phyloP scores from a whole-genome alignment of 2,329 filamentous ascomycete genomes.

The Pestalotiopsis sp. region DNA sequence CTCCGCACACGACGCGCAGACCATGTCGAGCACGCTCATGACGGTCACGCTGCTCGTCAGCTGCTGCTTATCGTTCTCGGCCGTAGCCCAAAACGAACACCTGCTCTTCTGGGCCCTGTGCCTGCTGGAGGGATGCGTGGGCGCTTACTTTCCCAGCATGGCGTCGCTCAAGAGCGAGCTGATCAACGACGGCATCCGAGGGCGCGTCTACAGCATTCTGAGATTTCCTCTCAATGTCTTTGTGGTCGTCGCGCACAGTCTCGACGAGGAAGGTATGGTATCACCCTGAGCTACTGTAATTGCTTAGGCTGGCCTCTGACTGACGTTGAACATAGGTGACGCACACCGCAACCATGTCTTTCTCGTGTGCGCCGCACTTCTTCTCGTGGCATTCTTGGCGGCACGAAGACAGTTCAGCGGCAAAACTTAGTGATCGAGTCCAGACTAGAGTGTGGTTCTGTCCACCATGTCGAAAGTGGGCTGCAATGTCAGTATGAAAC shows the following conservation, averaged over 20 bases:
- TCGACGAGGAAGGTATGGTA: constrained; percentile 44
- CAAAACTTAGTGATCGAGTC: neutral
- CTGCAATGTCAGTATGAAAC: neutral
- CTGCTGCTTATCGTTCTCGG: constrained; percentile 37
- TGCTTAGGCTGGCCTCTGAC: neutral
- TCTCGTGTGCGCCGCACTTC: constrained; percentile 12
- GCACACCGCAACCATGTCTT: constrained; percentile 17
- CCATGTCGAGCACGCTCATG: constrained; percentile 32
- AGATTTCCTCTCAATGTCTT: constrained; percentile 51
- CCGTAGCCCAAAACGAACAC: constrained; percentile 38
- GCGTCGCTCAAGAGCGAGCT: constrained; percentile 50
- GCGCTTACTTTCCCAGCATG: constrained; percentile 58
- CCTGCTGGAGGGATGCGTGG: constrained; percentile 55
- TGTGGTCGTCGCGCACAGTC: constrained; percentile 44
- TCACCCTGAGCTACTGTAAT: neutral
- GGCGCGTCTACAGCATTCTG: constrained; percentile 58
- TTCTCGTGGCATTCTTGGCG: constrained; percentile 12
- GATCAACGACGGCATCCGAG: constrained; percentile 51
- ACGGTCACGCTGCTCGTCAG: constrained; percentile 28
- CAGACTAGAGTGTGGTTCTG: neutral
- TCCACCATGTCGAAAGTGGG: neutral
- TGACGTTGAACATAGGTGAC: constrained; percentile 11
- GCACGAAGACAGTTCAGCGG: constrained; percentile 9
- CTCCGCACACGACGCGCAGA: constrained; percentile 21
- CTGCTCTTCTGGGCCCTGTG: constrained; percentile 55